Evolutionary conservation across 495 filamentous ascomycete genomes (phyloP), one percentile per base, ranked within the genome.

Genomic region (Neurospora intermedia): DNA sequence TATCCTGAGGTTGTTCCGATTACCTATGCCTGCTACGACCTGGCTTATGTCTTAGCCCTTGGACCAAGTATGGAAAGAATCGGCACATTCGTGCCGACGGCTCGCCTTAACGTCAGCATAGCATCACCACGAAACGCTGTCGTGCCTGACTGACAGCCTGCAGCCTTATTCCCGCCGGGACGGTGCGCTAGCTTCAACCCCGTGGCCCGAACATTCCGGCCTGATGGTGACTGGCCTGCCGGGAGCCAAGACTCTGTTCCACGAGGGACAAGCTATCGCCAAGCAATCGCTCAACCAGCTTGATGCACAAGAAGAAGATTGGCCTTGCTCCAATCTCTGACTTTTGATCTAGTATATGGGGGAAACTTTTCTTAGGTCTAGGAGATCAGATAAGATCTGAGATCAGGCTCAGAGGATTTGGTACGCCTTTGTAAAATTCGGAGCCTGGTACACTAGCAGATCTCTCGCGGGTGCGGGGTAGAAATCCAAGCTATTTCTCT

Each of bases 161-260:
- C 54, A 66, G 35, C 54, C 54, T 35, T 66, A 27, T 16, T 66
- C 54, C 54, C 54, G 27, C 15, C 54, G 54, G 54, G 54, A 66
- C 54, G 54, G 54, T 66, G 54, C 54, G 54, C 54, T 66, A 66
- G 54, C 15, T 66, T 66, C 77, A 83, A 73, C 27, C 79, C 54
- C 54, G 54, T 62, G 54, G 20, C 27, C 69, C 83, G 39, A 88
- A 88, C 45, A 83, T 43, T 86, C 87, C 40, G 85, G 87, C 0
- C 84, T 88, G 42, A 81, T 90, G 40, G 81, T 84, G 6, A 87
- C 88, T 35, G 89, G 70, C 43, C 23, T 31, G 27, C 27, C 27
- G 27, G 27, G 27, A 31, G 75, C 75, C 77, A 74, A 78, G 72
- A 16, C 69, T 39, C 10, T 66, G 54, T 59, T 1, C 75, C 77